Evolutionary conservation across 192 early-diverging fungal species (phyloP), one percentile per base, ranked within the genome.

Genomic region (Umbelopsis isabellina): DNA sequence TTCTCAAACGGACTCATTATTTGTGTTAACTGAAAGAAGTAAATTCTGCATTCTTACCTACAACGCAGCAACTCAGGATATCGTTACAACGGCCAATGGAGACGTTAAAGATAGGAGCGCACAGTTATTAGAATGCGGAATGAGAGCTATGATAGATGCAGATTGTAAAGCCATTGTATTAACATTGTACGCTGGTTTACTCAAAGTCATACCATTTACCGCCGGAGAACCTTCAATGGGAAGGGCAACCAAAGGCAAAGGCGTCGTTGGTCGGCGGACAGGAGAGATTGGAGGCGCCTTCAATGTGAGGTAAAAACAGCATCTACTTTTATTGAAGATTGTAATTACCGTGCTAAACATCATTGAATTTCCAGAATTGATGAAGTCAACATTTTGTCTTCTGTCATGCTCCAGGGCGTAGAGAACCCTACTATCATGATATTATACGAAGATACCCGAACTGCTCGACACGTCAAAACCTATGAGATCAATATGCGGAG

Each of bases 1-100:
- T 2, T 72, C 72, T 3, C 33, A 69, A 1, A 91, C 88, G 4
- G 89, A 90, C 50, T 75, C 87, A 18, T 68, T 95, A 15, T 76
- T 97, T 61, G 65, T 95, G 11, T 76, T 85, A 25, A 91, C 91
- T 16, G 88, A 89, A n/a, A 79, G 80, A 33, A 79, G 86, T 70
- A 76, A 91, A 49, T 90, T 88, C 76, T 80, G 86, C 0, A 77
- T 93, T 9, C 77, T 97, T 5, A 83, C 87, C 16, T 93, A 90
- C 75, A 84, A 92, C 68, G 53, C 83, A 1, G 49, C 72, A 0
- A 55, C 65, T 16, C 52, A 83, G 16, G 20, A 49, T 13, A 49
- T 80, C 7, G 27, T 80, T 6, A 93, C 93, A 0, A 91, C 91
- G 71, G 82, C 85, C 45, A 77, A 76, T 9, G 91, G 89, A 66